Conservation (phyloP, 2,329 filamentous ascomycete species). For the Rosellinia necatrix region DNA sequence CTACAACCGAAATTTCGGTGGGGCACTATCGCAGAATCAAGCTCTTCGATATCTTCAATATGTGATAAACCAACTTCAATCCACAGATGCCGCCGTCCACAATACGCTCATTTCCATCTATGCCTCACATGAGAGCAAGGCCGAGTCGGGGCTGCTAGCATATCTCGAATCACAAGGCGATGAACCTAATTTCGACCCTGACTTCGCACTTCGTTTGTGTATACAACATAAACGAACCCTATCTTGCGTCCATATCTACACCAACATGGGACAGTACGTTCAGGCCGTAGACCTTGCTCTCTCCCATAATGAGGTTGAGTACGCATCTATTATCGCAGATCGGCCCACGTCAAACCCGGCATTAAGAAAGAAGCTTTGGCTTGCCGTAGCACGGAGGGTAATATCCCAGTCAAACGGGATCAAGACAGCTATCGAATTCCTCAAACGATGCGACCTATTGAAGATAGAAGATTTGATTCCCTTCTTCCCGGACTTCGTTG, state of each 20-base stretch:
- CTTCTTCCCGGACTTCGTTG: constrained; percentile 97
- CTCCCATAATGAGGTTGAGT: constrained; percentile 85
- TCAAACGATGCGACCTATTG: constrained; percentile 87
- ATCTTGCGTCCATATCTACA: constrained; percentile 96
- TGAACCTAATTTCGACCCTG: constrained; percentile 86
- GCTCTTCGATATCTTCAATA: constrained; percentile 92
- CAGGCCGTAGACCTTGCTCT: constrained; percentile 92
- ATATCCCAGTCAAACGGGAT: constrained; percentile 86
- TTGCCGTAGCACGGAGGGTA: constrained; percentile 92
- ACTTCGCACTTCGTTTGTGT: constrained; percentile 93
- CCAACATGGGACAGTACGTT: constrained; percentile 90
- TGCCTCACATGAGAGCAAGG: constrained; percentile 79
- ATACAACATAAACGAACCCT: constrained; percentile 93
- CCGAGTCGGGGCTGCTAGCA: constrained; percentile 82
- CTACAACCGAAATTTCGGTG: constrained; percentile 80
- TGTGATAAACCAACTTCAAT: constrained; percentile 83
- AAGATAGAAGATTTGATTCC: constrained; percentile 96
- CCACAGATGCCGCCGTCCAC: constrained; percentile 84
- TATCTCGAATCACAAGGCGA: constrained; percentile 92
- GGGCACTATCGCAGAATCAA: constrained; percentile 77
- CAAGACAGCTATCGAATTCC: constrained; percentile 90
- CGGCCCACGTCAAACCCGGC: constrained; percentile 77
- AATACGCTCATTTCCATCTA: constrained; percentile 97
- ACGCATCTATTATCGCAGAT: constrained; percentile 88
- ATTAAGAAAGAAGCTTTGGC: constrained; percentile 91